Evolutionary conservation across 495 filamentous ascomycete genomes (phyloP), one percentile per base, ranked within the genome.

Genomic region (Aspergillus homomorphus): DNA sequence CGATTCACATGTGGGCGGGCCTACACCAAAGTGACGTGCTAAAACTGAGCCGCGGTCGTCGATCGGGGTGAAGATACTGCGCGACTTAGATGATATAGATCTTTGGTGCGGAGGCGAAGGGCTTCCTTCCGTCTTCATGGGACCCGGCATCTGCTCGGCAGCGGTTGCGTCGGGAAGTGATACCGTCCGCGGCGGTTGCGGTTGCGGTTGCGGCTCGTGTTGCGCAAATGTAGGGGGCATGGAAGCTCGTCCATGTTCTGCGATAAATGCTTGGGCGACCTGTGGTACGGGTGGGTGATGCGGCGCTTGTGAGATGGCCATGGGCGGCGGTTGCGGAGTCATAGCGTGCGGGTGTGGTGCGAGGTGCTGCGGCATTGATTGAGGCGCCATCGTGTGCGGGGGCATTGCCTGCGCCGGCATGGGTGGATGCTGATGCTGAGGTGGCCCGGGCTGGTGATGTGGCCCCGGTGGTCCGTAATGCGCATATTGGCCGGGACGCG

Each of bases 11-110:
- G 53, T 65, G 38, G 67, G 84, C 64, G 61, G 81, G 61, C 67
- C 78, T 12, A 71, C 77, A 43, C 89, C 90, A 67, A 94, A 89
- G 72, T 96, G 91, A 54, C 91, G 89, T 15, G 89, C 89, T 21
- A 97, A 77, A 60, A 96, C 85, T 6, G 94, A 97, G 46, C 89
- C 84, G 57, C 87, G 90, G 67, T 96, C 93, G 62, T 96, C 94
- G 56, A 98, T 96, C 1, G 94, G 94, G 1, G 94, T 98, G 65
- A 96, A 98, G 53, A 98, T 98, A 71, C 92, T 96, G 56, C 91
- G 87, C 8, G 88, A 89, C 70, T 93, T 92, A 19, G 86, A 84
- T 15, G 87, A 83, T n/a, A 89, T 72, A 22, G 89, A 87, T 67
- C 90, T 92, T 20, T 78, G 79, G 74, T 77, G 78, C 62, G 70